Base-by-base conservation (phyloP, 345 rosid species). In the Orychophragmus violaceus region DNA sequence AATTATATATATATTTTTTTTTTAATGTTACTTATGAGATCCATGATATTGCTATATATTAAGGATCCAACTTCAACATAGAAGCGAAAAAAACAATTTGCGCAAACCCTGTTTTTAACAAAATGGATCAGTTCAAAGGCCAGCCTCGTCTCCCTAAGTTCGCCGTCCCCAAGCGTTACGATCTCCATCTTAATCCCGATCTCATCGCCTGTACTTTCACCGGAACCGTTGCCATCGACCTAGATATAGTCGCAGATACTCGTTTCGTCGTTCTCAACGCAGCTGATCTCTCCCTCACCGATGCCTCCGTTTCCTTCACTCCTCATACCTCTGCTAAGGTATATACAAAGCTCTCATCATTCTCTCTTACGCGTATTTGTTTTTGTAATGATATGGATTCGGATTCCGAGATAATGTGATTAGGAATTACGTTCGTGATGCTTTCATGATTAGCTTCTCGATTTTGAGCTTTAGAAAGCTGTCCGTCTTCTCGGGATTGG, bases 61-160 rank as follows among this genome's bases (percentile, higher is more conserved):
- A n/a, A 64, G 14, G 59, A 23, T 23, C 50, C 50, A 3, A 33
- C 2, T 45, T 9, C 8, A 12, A 29, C 10, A 28, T 6, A 27
- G 41, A 12, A 9, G n/a, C n/a, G n/a, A 14, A 13, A 44, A 1
- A 8, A 30, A 2, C 3, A 30, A 18, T 30, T 12, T 8, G 25
- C 64, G 10, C 1, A 12, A 37, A 2, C 64, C n/a, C 8, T 1
- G 7, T 2, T 4, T 4, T 6, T 1, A 13, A 4, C 4, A 59
- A 37, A 59, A 91, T 93, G 98, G 98, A 90, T 62, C 77, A 83
- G 57, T 94, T 94, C 81, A 85, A 79, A 67, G 82, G 89, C 4
- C 90, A 90, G 74, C 79, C 99, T 64, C 96, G 99, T 48, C 51
- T 94, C 12, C 99, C 99, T 5, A 82, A 81, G 46, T 88, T 94